Percentiles rank a stretch among this genome's conserved stretches.
Evolutionary conservation across 768 basidiomycete genomes (phyloP).

Genomic region (Podaxis rugospora): DNA sequence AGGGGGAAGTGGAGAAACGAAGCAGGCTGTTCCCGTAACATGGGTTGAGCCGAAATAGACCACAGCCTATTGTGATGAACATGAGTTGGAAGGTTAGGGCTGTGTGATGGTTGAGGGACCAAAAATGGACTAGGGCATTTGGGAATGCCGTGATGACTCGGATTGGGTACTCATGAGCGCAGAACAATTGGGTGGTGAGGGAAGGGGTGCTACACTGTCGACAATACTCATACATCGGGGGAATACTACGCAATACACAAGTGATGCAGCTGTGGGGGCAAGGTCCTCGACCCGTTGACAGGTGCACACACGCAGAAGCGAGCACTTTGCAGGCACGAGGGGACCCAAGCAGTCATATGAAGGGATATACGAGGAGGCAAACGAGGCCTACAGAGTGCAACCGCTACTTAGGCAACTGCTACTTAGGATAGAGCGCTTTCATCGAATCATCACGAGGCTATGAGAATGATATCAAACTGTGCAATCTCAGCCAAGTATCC

Average conservation of each 20-base stretch:
- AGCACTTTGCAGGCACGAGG: too few relatives aligned
- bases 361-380: not conserved
- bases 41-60: not conserved
- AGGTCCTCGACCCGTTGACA: too few relatives aligned
- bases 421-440: not conserved
- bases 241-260: too few relatives aligned
- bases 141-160: not conserved
- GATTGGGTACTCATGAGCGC: not conserved
- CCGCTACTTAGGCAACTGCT: not conserved
- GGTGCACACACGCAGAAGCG: too few relatives aligned
- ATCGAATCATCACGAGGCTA: not conserved
- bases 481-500: too few relatives aligned
- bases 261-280: too few relatives aligned
- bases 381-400: not conserved
- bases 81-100: not conserved
- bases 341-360: not conserved
- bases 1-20: not conserved
- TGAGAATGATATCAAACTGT: too few relatives aligned
- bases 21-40: not conserved
- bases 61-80: not conserved
- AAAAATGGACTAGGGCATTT: not conserved
- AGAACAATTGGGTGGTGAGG: not conserved
- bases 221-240: not conserved
- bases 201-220: not conserved
- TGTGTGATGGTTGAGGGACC: not conserved